Evolutionary conservation across 2,329 filamentous ascomycete species (phyloP), one percentile per base, ranked within the genome.

Genomic region (Monosporascus sp.): DNA sequence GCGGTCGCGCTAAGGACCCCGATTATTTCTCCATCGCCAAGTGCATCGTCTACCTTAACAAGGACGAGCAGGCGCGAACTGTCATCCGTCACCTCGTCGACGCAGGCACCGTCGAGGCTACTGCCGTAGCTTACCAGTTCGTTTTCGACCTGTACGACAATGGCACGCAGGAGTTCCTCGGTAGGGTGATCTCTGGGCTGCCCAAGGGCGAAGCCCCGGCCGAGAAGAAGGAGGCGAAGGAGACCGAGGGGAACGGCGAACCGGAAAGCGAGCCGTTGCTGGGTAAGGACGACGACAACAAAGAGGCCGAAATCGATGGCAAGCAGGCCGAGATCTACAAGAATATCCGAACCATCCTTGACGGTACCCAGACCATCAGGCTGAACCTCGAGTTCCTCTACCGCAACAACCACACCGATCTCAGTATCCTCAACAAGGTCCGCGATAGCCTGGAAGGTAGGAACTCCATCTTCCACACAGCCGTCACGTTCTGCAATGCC

Each of bases 71-170:
- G 77, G 94, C 94, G 0, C 92, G 91, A 9, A 84, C 83, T 58
- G 92, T 99, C 73, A 83, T 99, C 43, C 83, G 83, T 50, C 86
- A 90, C 61, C 81, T 99, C 22, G 86, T 97, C 9, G 81, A 88
- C 56, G 88, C 88, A 59, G 90, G 85, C 6, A 90, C 96, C 61
- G 80, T 85, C 49, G 85, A 85, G 56, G 91, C 91, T 0, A 83
- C 90, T 17, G 89, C 92, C 20, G 87, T 90, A 49, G 94, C 94
- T 19, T 99, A 97, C 71, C 94, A 99, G 70, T 96, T 99, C 53
- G 94, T 93, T 1, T 99, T 99, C 66, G 94, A 99, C 66, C 80
- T 99, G 6, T 97, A 97, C 72, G 94, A 99, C 74, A 99, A 99
- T 67, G 94, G 94, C 61, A 97, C 94, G 0, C 94, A 99, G 65